Percentiles rank a stretch among this genome's conserved stretches.
These are phyloP conservation scores for Aegle marmelos DNA, from an alignment of 345 rosid species.

Conservation along the genomic window DNA sequence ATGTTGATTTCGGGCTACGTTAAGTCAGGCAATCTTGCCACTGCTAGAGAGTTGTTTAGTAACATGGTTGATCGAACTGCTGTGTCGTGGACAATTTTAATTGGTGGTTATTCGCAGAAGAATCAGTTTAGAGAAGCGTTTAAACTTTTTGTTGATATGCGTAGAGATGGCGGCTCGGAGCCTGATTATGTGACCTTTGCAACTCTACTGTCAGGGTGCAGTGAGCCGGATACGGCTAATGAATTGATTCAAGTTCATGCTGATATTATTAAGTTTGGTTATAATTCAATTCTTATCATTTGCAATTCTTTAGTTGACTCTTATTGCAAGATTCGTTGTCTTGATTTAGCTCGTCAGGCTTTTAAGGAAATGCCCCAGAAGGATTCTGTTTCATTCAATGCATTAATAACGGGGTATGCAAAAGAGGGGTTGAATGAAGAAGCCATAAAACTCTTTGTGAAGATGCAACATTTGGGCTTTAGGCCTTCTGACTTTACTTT, in stretches of 20 bases:
- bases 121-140: conserved; percentile 51
- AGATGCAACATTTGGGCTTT: conserved; percentile 54
- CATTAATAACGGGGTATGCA: conserved; percentile 66
- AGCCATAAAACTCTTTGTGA: conserved; percentile 49
- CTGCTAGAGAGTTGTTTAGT: conserved; percentile 58
- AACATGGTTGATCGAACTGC: conserved; percentile 48
- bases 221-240: conserved; percentile 20
- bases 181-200: conserved; percentile 76
- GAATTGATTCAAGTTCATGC: conserved; percentile 62
- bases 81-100: conserved; percentile 84
- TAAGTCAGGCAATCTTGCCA: conserved; percentile 43
- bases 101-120: conserved; percentile 57
- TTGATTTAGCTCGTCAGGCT: conserved; percentile 45
- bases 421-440: conserved; percentile 53
- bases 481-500: conserved; percentile 85
- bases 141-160: conserved; percentile 56
- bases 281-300: conserved; percentile 33
- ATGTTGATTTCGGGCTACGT: conserved; percentile 66
- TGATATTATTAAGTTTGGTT: conserved; percentile 51
- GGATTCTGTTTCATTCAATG: conserved; percentile 76
- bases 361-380: conserved; percentile 46
- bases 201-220: conserved; percentile 64
- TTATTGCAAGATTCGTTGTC: conserved; percentile 53
- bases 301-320: conserved; percentile 74
- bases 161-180: conserved; percentile 30